phyloP scores from a whole-genome alignment of 2,329 filamentous ascomycete species.

The Lecanoromycetidae sp. region DNA sequence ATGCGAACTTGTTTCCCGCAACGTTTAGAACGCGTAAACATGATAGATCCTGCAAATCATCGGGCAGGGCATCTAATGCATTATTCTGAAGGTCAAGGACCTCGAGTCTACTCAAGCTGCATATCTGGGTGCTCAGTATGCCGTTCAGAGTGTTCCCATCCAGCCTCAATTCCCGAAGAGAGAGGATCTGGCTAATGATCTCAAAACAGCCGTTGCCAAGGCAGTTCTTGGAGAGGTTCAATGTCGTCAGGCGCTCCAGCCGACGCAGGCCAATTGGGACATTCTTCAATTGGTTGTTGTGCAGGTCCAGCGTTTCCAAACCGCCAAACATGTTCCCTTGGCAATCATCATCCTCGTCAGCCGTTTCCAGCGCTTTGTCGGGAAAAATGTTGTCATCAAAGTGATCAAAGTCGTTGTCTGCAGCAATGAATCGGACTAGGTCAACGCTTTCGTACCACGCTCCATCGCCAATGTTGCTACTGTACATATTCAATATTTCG shows the following conservation, averaged over 20 bases:
- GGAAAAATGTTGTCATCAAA: conserved; percentile 69
- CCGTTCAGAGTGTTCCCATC: conserved; percentile 66
- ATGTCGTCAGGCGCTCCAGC: conserved; percentile 59
- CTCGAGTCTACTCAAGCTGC: conserved; percentile 57
- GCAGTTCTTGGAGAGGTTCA: conserved; percentile 79
- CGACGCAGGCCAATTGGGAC: conserved; percentile 66
- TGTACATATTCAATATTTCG: conserved; percentile 85
- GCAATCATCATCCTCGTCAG: conserved; percentile 51
- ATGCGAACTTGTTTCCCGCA: conserved; percentile 62
- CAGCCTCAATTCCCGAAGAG: conserved; percentile 68
- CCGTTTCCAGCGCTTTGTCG: conserved; percentile 47
- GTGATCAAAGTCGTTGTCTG: conserved; percentile 74
- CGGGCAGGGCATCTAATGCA: conserved; percentile 58
- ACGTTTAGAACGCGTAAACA: conserved; percentile 67
- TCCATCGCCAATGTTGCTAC: conserved; percentile 47
- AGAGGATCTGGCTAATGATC: conserved; percentile 58
- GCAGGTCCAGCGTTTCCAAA: conserved; percentile 69
- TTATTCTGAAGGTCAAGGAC: conserved; percentile 73
- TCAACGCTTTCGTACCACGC: conserved; percentile 90
- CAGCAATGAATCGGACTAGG: conserved; percentile 68
- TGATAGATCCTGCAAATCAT: conserved; percentile 52
- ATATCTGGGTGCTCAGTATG: conserved; percentile 51
- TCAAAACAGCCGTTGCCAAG: conserved; percentile 61
- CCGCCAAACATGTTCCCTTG: conserved; percentile 68
- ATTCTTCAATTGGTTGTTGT: conserved; percentile 64